Evolutionary conservation across 73 alveolate genomes (phyloP).

Genomic region (Tetrahymena malaccensis): DNA sequence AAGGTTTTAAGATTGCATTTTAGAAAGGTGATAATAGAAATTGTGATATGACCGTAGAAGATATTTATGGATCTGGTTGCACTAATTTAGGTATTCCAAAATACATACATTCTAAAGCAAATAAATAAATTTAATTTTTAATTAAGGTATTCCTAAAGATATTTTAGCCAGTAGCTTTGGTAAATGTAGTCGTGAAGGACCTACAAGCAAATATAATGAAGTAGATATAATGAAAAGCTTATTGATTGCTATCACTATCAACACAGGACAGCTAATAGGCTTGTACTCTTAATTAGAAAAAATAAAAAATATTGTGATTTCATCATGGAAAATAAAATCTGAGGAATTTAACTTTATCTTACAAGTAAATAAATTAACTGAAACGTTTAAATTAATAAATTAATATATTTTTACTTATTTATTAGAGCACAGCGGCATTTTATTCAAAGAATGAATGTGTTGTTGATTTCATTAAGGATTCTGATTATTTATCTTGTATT

Average conservation of each 20-base stretch:
- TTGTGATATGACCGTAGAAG: background rate
- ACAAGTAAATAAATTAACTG: background rate
- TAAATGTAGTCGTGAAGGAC: background rate
- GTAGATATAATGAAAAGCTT: background rate
- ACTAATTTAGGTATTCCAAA: background rate
- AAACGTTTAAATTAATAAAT: background rate
- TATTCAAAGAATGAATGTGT: background rate
- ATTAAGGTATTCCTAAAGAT: background rate
- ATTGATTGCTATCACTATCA: background rate
- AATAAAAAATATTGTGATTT: background rate
- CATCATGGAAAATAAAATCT: background rate
- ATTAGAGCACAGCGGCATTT: background rate
- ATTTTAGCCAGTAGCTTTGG: background rate
- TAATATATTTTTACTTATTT: background rate
- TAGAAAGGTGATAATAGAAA: background rate
- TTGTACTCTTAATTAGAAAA: background rate
- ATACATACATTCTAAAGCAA: background rate
- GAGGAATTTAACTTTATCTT: background rate
- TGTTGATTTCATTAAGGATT: background rate
- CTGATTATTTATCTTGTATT: background rate
- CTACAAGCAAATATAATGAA: background rate
- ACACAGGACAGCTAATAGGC: background rate
- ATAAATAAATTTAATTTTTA: background rate
- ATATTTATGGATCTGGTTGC: background rate
- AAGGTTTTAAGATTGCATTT: background rate